Base-by-base conservation (phyloP, 139 green algal genomes). In the Chlamydomonas sphaeroides region DNA sequence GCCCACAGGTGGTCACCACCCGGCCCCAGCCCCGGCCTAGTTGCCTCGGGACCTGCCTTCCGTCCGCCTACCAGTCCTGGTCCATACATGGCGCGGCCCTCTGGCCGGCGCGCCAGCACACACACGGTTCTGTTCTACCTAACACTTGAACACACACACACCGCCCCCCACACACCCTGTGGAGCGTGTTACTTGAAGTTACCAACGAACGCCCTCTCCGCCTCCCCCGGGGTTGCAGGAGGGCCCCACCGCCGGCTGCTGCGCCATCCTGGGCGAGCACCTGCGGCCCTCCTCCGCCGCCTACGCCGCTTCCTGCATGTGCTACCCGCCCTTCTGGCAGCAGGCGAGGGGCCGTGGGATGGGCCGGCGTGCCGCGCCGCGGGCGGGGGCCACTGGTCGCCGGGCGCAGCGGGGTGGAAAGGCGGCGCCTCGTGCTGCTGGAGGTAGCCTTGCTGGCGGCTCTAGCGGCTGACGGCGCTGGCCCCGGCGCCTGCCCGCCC, bases 261-360 rank as follows among this genome's bases (percentile, higher is more conserved):
- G 75, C 75, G 61, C 18, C 75, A 72, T 82, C 61, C 75, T 82
- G 41, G 75, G 62, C 2, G 30, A 72, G 75, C 75, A 82, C 75
- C 62, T 82, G 28, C 61, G 59, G 5, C n/a, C 75, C 75, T 62
- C 38, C 75, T 82, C 75, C 21, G 75, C 75, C 7, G 75, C 75
- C 14, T 82, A 73, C 75, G 75, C 32, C 61, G 42, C 62, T 2
- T 73, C 61, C 28, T 82, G 75, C 75, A 63, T 82, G 75, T 82
- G 75, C 41, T 72, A 42, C 62, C 75, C 75, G 61, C 61, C 75
- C n/a, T 82, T 82, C 75, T 82, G 61, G 62, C 25, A 72, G 42
- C 41, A 82, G 75, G 75, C 33, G 72, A 5, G 69, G 14, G 49
- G 32, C 21, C 2, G 61, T 66, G 61, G 66, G 6, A 32, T 53